Base-by-base conservation (phyloP, 306 rosid genomes). In the Mucuna pruriens region DNA sequence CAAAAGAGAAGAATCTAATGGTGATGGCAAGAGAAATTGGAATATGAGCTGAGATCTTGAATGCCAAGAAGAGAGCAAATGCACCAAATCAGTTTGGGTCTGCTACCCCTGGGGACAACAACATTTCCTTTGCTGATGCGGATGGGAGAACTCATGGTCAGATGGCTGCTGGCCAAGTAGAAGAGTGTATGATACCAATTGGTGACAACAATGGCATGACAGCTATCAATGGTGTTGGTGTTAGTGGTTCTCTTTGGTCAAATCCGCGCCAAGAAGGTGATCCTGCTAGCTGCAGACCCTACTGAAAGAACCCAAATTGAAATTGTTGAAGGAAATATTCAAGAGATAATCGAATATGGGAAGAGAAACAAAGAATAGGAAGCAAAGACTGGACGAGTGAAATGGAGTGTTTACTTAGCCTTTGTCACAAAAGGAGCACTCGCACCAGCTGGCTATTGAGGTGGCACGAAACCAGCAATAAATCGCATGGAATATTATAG, bases 1-100 rank as follows among this genome's bases (percentile, higher is more conserved):
- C 86, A 55, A 89, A 88, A 85, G 99, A 95, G 91, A 88, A 85
- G 89, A 86, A 90, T 60, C 86, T 95, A 20, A 85, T 91, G 57
- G 90, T 79, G 2, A 89, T 90, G 91, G 94, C 94, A n/a, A 87
- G 87, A 79, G 98, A 95, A 88, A 90, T 93, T 55, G 97, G 91
- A 79, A 86, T 79, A 70, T 89, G 93, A 20, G 80, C 86, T 3
- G 92, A 92, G 84, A 88, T 91, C 81, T 80, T 55, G 60, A 91
- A 88, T 45, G 87, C 81, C 7, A 94, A 95, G 80, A 93, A 84
- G 78, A 90, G 89, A 80, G 88, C 52, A 65, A 83, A 84, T 17
- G 96, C 89, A 57, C 84, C 97, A 42, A 76, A 75, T 55, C 65
- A 67, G 29, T 85, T 55, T n/a, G 57, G 85, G 70, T 86, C 86